A percentile compares a stretch with the other conserved stretches of the same genome.
These are phyloP conservation scores for Neofusicoccum sp. DNA, from an alignment of 2,329 filamentous ascomycete species.

Conservation along the genomic window DNA sequence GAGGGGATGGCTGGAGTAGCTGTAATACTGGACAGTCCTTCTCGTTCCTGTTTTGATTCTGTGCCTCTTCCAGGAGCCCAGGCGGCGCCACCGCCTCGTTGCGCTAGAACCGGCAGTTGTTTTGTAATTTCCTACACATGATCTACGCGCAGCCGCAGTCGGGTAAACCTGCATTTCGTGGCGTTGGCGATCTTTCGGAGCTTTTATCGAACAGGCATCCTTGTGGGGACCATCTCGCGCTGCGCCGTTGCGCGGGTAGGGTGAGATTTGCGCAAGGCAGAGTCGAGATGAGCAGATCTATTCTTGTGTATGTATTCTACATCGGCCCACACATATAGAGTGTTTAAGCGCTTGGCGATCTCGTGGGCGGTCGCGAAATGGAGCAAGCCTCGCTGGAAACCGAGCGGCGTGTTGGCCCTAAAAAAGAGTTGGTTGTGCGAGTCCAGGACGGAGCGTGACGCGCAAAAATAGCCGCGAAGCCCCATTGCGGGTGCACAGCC, in stretches of 20 bases:
- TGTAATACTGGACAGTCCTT: neutral
- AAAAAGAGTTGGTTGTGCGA: neutral
- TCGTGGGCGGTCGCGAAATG: neutral
- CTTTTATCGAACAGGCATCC: neutral
- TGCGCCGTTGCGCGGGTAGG: neutral
- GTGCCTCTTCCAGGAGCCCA: neutral
- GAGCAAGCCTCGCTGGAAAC: neutral
- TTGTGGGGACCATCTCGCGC: neutral
- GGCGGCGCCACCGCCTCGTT: neutral
- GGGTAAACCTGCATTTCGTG: neutral
- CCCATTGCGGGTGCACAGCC: neutral
- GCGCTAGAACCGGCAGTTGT: neutral
- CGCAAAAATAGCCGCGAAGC: slow-evolving; percentile 13
- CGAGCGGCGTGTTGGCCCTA: neutral
- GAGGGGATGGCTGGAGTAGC: neutral
- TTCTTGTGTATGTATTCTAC: slow-evolving; percentile 1
- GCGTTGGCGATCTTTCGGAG: slow-evolving; percentile 9
- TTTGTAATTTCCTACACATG: neutral
- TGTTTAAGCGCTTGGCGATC: neutral
- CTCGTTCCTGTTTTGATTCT: neutral
- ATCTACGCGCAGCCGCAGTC: neutral
- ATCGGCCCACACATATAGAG: neutral
- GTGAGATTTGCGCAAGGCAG: slow-evolving; percentile 10
- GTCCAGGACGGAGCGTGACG: neutral
- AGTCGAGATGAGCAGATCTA: slow-evolving; percentile 1